Evolutionary conservation across 2,329 filamentous ascomycete species (phyloP), one percentile per base, ranked within the genome.

Genomic region (Talaromyces sp.): DNA sequence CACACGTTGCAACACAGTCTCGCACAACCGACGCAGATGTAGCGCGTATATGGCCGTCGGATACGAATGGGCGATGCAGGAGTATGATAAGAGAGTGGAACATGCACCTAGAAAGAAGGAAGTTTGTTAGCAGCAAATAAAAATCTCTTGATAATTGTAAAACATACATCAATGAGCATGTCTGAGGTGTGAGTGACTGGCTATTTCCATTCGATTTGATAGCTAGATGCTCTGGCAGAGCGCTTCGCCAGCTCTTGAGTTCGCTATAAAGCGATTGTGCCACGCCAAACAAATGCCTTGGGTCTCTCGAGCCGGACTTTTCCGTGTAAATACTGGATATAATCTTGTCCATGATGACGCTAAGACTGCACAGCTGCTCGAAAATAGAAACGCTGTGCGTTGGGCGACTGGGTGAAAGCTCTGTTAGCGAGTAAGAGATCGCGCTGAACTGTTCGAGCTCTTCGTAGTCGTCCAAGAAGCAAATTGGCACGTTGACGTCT

Each of bases 1-100:
- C 69, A 68, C 77, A 69, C 64, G 69, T 56, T 68, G 70, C 70
- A 55, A 71, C 68, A 5, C 69, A 69, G 61, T 68, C 63, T 39
- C 69, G 64, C 30, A 68, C 66, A 27, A 70, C 59, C 49, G 69
- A 49, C 8, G 55, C 32, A 5, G 59, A 61, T 33, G 55, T 49
- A 25, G 55, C 28, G 10, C n/a, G 49, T 9, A 58, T 58, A 32
- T 58, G 49, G 53, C 59, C 59, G 7, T 58, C 59, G 17, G 62
- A 55, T 22, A 65, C 61, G 25, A 62, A 59, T 55, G 39, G 49
- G 17, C 63, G 60, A 64, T 68, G 65, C 56, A 64, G 67, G 63
- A 63, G 62, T 65, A 60, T 68, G 55, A 67, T 66, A 30, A 58
- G 49, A 13, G 55, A 55, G 22, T 58, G 51, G 42, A 33, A 61